A percentile compares a stretch with the other conserved stretches of the same genome.
phyloP scores from a whole-genome alignment of 192 early-diverging fungal genomes.

The Oehlia diaphana region DNA sequence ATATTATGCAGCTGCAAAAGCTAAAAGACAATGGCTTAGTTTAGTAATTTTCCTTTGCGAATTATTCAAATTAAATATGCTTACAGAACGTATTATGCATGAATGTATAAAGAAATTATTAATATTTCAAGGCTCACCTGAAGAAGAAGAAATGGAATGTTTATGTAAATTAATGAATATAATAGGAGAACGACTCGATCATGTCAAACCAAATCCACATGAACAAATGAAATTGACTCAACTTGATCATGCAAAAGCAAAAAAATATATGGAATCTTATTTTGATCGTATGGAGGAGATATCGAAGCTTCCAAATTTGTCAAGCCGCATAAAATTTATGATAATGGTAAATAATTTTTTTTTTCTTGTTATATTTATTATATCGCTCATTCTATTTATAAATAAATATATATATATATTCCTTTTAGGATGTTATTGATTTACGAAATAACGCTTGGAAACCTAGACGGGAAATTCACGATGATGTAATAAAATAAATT shows the following conservation, averaged over 20 bases:
- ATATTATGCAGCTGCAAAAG: no score
- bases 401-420: background rate
- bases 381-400: background rate
- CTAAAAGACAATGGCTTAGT: no score
- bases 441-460: slow-evolving; percentile 80
- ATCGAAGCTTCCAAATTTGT: slow-evolving; percentile 63
- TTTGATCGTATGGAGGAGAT: slow-evolving; percentile 83
- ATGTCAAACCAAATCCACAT: slow-evolving; percentile 13
- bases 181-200: slow-evolving; percentile 81
- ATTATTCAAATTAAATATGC: slow-evolving; percentile 77
- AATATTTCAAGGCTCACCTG: slow-evolving; percentile 67
- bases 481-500: slow-evolving; percentile 45
- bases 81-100: slow-evolving; percentile 96
- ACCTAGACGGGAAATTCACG: slow-evolving; percentile 53
- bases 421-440: slow-evolving; percentile 74
- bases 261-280: slow-evolving; percentile 77
- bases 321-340: slow-evolving; percentile 93
- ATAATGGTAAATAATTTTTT: slow-evolving; percentile 44
- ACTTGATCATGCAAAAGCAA: slow-evolving; percentile 67
- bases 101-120: slow-evolving; percentile 84
- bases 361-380: background rate
- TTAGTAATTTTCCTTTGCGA: no score
- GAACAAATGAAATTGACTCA: slow-evolving; percentile 22
- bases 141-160: slow-evolving; percentile 94
- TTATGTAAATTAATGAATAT: slow-evolving; percentile 68